Evolutionary conservation across 2,329 filamentous ascomycete genomes (phyloP).

Genomic region (Fusarium robinianum): DNA sequence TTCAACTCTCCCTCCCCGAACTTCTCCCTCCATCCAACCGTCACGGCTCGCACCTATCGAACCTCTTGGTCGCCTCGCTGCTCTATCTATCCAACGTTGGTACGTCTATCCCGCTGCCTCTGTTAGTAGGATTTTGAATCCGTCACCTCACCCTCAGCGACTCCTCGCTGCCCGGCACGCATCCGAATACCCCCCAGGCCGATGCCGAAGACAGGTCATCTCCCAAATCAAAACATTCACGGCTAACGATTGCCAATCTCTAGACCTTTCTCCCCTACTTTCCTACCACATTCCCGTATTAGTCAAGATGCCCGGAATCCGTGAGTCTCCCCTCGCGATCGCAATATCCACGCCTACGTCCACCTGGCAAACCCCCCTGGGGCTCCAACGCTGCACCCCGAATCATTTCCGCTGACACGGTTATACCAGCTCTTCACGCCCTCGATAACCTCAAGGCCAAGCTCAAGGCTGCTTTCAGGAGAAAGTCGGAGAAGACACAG

Average conservation of each 20-base stretch:
- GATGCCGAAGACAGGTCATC: neutral
- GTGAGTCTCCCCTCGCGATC: conserved; percentile 49
- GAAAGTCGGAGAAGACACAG: conserved; percentile 47
- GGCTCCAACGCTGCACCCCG: neutral
- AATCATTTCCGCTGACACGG: conserved; percentile 6
- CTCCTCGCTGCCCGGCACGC: neutral
- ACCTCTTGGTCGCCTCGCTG: neutral
- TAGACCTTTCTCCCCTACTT: conserved; percentile 6
- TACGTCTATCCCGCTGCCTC: no score
- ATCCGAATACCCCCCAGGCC: neutral
- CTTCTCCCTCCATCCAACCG: neutral
- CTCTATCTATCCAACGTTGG: no score
- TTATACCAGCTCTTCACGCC: conserved; percentile 50
- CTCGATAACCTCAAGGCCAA: conserved; percentile 61
- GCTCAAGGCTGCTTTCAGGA: conserved; percentile 59
- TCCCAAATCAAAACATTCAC: neutral
- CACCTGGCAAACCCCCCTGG: neutral
- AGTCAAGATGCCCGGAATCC: conserved; percentile 56
- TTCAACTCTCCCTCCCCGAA: conserved; percentile 4
- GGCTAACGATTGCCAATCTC: conserved; percentile 19
- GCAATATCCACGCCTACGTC: neutral
- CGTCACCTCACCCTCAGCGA: no score
- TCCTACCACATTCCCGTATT: neutral
- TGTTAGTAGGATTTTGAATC: no score
- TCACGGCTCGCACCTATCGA: neutral